Evolutionary conservation across 805 yeast species (phyloP).

Genomic region (Candida nitratophila): DNA sequence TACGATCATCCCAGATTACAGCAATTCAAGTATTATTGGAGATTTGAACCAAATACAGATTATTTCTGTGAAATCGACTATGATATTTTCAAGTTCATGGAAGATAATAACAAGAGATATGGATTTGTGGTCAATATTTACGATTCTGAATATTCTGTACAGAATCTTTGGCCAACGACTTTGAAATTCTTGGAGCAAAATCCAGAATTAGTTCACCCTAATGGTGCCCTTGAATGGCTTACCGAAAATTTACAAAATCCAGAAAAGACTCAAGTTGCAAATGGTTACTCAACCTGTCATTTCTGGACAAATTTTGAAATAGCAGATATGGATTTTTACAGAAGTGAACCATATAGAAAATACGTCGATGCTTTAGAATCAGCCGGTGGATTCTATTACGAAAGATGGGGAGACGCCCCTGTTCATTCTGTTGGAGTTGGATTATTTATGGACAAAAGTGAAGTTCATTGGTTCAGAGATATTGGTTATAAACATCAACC

Average conservation of each 20-base stretch:
- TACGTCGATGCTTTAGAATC: constrained; percentile 61
- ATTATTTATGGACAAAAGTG: constrained; percentile 59
- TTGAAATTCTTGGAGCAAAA: constrained; percentile 46
- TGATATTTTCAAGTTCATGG: constrained; percentile 72
- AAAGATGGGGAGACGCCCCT: constrained; percentile 94
- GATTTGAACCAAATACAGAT: constrained; percentile 68
- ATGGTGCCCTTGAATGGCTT: constrained; percentile 49
- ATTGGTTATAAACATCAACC: constrained; percentile 76
- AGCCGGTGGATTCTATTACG: constrained; percentile 80
- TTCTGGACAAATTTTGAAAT: constrained; percentile 91
- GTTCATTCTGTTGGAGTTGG: constrained; percentile 74
- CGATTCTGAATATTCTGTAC: constrained; percentile 61
- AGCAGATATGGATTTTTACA: constrained; percentile 73
- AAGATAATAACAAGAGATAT: constrained; percentile 57
- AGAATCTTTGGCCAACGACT: constrained; percentile 64
- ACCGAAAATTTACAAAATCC: constrained; percentile 48
- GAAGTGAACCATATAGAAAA: constrained; percentile 56
- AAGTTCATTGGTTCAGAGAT: constrained; percentile 83
- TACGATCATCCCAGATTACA: constrained; percentile 56
- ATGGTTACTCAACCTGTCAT: constrained; percentile 59
- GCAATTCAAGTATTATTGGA: constrained; percentile 68
- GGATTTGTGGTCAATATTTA: constrained; percentile 68
- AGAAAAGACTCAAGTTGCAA: constrained; percentile 28
- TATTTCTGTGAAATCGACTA: constrained; percentile 66
- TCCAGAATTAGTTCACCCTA: constrained; percentile 49